Base-by-base conservation (phyloP, 1,139 yeast species). In the Yamadazyma buinensis region DNA sequence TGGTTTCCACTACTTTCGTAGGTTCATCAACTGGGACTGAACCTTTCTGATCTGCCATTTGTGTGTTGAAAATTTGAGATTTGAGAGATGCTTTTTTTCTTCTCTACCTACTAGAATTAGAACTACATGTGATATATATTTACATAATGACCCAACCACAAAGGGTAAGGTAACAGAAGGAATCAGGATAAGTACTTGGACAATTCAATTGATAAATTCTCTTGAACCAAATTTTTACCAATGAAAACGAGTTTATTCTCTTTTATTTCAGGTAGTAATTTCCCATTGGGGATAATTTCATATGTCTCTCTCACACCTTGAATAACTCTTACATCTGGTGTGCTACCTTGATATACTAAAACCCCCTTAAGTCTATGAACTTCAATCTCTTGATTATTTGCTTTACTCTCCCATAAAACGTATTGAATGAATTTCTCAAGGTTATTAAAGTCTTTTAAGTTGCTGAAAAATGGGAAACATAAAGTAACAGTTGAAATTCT, bases 231-330 rank as follows among this genome's bases (percentile, higher is more conserved):
- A 43, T 72, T 64, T 53, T 86, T 86, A 1, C 98, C 98, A 29
- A 92, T 92, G 15, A 90, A 64, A 1, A 92, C 95, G 30, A 92
- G 52, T 55, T 85, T 84, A 43, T 69, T 68, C 14, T 63, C 53
- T 1, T 38, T 57, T 6, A 65, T 58, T 2, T 59, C 63, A 2
- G 67, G 67, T 26, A 61, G 58, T 23, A 67, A 50, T 5, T 49
- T 51, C 0, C 72, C 76, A 1, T 75, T 75, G 12, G 75, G 77
- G 5, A 83, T 71, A 1, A 87, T 67, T 43, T 92, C 98, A 56
- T 87, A 92, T 0, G 95, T 86, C 40, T 87, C 95, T 41, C 97
- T 67, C 0, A 92, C 98, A 5, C 95, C 97, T 54, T 92, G 98
- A n/a, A 92, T 62, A 2, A 92, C 88, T 40, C 74, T 66, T n/a